Conservation (phyloP, 768 basidiomycete genomes). For the Rhodotorula diobovata region DNA sequence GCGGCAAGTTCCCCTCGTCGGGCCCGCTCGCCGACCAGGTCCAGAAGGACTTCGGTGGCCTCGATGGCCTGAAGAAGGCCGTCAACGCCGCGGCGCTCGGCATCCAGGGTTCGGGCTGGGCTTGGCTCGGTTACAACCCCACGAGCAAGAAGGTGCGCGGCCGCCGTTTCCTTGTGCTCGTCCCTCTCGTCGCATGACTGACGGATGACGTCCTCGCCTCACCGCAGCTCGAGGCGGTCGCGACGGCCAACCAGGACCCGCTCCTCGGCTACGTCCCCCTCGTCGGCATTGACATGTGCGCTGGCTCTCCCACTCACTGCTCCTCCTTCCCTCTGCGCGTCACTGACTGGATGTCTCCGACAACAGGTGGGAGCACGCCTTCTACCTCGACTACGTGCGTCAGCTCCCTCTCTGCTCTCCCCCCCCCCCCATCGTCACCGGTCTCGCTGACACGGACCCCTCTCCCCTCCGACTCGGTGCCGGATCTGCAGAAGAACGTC, state of each 20-base stretch:
- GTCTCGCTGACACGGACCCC: too few relatives aligned
- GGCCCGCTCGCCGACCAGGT: constrained; percentile 66
- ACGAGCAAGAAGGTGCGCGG: constrained; percentile 30
- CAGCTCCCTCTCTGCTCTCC: too few relatives aligned
- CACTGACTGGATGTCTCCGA: too few relatives aligned
- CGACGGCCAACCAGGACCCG: constrained; percentile 96
- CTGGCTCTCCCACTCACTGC: too few relatives aligned
- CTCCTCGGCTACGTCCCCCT: constrained; percentile 74
- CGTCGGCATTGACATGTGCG: constrained; percentile 79
- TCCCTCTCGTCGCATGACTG: neutral
- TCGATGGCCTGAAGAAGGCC: constrained; percentile 77
- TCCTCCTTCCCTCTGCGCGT: neutral
- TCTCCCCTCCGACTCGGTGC: constrained; percentile 1
- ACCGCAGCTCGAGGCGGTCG: constrained; percentile 73
- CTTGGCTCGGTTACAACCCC: constrained; percentile 71
- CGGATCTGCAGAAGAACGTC: constrained; percentile 58
- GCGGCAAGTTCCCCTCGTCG: constrained; percentile 52
- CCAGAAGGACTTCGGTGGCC: constrained; percentile 73
- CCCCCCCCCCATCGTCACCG: too few relatives aligned
- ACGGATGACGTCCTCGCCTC: too few relatives aligned
- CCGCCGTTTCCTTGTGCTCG: constrained; percentile 5
- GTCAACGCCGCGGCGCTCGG: constrained; percentile 83
- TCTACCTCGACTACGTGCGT: constrained; percentile 64
- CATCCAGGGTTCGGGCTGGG: constrained; percentile 97
- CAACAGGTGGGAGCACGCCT: constrained; percentile 78